These are phyloP conservation scores for Rubroboletus satanas DNA, from an alignment of 768 basidiomycete genomes.

Conservation along the genomic window DNA sequence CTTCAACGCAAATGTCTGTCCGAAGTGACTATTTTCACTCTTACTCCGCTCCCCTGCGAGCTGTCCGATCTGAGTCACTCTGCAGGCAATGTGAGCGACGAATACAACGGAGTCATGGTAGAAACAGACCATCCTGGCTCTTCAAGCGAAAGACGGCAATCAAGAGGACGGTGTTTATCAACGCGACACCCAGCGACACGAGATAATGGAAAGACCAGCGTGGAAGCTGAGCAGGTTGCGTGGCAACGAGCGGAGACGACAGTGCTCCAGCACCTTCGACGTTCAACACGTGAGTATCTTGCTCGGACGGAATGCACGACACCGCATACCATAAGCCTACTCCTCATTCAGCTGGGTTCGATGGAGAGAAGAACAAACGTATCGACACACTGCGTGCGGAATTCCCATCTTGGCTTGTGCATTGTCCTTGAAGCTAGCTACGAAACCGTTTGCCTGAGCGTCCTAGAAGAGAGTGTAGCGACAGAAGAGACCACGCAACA, in stretches of 20 bases:
- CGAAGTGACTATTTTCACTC: slow-evolving; percentile 37
- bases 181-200: slow-evolving; percentile 61
- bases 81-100: slow-evolving; percentile 29
- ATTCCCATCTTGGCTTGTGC: slow-evolving; percentile 40
- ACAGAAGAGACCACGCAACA: neutral
- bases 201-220: slow-evolving; percentile 82
- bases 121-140: slow-evolving; percentile 57
- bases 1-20: slow-evolving; percentile 49
- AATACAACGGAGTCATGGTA: neutral
- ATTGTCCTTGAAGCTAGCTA: slow-evolving; percentile 38
- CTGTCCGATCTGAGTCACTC: slow-evolving; percentile 54
- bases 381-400: slow-evolving; percentile 36
- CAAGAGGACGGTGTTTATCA: slow-evolving; percentile 51
- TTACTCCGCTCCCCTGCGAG: slow-evolving; percentile 34
- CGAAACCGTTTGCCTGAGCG: slow-evolving; percentile 46
- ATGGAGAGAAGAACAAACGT: slow-evolving; percentile 24
- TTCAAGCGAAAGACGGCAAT: slow-evolving; percentile 62
- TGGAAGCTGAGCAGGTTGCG: slow-evolving; percentile 65
- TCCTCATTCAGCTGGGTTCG: neutral
- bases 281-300: slow-evolving; percentile 6
- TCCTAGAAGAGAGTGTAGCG: slow-evolving; percentile 28
- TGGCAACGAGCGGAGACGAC: slow-evolving; percentile 69
- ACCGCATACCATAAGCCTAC: slow-evolving; percentile 33
- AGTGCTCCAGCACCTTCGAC: slow-evolving; percentile 60
- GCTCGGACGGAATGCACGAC: neutral